Evolutionary conservation across 352 stramenopile species (phyloP), one percentile per base, ranked within the genome.

Genomic region (Globisporangium recalcitrans): DNA sequence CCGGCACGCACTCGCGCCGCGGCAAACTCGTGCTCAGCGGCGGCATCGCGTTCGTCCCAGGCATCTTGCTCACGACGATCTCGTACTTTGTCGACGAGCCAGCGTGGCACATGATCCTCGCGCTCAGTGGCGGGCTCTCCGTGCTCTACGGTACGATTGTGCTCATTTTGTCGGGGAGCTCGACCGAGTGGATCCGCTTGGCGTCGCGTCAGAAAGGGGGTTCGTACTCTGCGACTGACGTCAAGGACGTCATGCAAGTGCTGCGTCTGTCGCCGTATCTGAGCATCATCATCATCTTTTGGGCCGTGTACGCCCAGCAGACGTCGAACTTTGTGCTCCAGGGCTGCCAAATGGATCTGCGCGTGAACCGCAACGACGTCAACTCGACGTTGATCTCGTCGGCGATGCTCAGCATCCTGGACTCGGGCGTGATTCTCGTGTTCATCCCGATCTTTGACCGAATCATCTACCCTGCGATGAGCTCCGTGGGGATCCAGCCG

Each of bases 261-360:
- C 60, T 94, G 27, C 85, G 85, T 1, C 61, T 96, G 5, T 81
- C 85, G 57, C 85, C 87, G 48, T 96, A 91, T 52, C 64, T 96
- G 58, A 87, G 83, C 36, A 77, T 90, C 11, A 85, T 93, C 59
- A 90, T 96, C 60, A 77, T 91, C 27, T 96, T 96, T 63, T 94
- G 85, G 82, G 80, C 82, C 0, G 82, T 92, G 10, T 94, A 95
- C 69, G 83, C 73, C 21, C 85, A 95, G 69, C 87, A 90, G 73
- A 80, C 68, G 49, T 90, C 86, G 47, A 94, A 95, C 62, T 95
- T 93, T 57, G 76, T 91, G 40, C 69, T 94, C 2, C 87, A 95
- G 65, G 90, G 87, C 42, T 97, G 90, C 58, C 88, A 97, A 65
- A 97, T 97, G 88, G 88, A 97, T 49, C 67, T 97, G 38, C 85